Percentiles rank a stretch among this genome's conserved stretches.
These are phyloP conservation scores for Naganishia friedmannii DNA, from an alignment of 768 basidiomycete genomes.

Conservation along the genomic window DNA sequence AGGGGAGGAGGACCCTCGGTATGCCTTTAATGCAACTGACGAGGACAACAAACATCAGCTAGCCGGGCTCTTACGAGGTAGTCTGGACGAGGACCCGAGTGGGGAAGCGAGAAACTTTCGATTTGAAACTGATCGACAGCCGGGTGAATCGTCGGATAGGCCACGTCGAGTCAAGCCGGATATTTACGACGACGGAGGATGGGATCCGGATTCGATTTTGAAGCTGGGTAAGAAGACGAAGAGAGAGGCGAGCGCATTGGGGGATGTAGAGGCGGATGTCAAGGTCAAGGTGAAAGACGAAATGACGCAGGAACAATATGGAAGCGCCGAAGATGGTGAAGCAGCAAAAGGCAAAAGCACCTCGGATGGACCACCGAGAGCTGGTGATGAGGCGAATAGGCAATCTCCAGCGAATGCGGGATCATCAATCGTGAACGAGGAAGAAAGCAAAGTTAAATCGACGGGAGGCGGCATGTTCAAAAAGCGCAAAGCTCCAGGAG, in stretches of 20 bases:
- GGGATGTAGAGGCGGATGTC: constrained; percentile 29
- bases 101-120: constrained; percentile 52
- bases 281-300: constrained; percentile 9
- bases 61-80: constrained; percentile 28
- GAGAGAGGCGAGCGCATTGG: constrained; percentile 29
- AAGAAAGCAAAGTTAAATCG: constrained; percentile 22
- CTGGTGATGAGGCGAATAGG: neutral
- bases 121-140: constrained; percentile 56
- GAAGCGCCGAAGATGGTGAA: neutral
- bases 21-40: neutral
- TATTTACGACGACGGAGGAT: constrained; percentile 62
- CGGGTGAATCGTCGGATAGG: constrained; percentile 29
- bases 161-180: constrained; percentile 61
- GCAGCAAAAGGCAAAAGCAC: neutral
- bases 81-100: constrained; percentile 33
- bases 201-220: constrained; percentile 70
- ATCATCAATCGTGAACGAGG: constrained; percentile 29
- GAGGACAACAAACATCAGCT: constrained; percentile 21
- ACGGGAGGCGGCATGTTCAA: constrained; percentile 49
- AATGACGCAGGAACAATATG: neutral
- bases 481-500: constrained; percentile 47
- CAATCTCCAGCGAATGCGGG: constrained; percentile 14
- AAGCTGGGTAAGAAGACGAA: constrained; percentile 51
- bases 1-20: neutral
- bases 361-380: neutral